phyloP scores from a whole-genome alignment of 208 protist genomes.

The Leishmania gerbilli region DNA sequence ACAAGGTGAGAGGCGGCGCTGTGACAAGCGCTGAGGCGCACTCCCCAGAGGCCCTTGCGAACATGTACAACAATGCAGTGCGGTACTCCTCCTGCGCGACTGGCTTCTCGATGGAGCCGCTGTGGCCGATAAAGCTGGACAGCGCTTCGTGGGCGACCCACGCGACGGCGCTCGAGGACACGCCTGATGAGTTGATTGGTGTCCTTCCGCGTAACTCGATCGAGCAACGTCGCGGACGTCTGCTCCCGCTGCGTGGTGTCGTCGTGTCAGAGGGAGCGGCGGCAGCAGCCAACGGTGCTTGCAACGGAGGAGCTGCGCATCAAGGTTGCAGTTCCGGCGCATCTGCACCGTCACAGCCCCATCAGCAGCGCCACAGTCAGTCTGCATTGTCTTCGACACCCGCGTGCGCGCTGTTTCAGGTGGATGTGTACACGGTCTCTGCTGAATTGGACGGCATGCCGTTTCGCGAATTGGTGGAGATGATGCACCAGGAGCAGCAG shows the following conservation, averaged over 20 bases:
- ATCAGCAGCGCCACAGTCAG: neutral
- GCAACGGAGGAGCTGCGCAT: neutral
- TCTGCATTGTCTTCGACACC: neutral
- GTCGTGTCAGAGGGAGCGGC: neutral
- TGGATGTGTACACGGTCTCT: constrained; percentile 48
- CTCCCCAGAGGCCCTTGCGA: constrained; percentile 3
- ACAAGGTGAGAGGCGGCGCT: neutral
- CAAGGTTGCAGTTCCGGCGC: neutral
- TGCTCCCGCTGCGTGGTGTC: constrained; percentile 18
- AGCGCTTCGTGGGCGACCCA: constrained; percentile 6
- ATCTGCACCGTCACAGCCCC: neutral
- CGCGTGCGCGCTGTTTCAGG: neutral
- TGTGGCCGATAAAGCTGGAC: neutral
- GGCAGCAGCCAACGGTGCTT: neutral
- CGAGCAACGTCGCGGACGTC: constrained; percentile 24
- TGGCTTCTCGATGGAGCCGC: constrained; percentile 22
- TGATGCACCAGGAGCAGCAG: constrained; percentile 10
- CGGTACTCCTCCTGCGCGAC: constrained; percentile 13
- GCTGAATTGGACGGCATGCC: constrained; percentile 35
- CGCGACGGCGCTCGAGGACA: constrained; percentile 7
- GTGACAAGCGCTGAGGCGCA: neutral
- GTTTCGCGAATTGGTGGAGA: constrained; percentile 32
- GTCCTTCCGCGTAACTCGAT: constrained; percentile 21
- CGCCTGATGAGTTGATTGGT: constrained; percentile 21
- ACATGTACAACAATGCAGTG: constrained; percentile 25